Evolutionary conservation across 2,329 filamentous ascomycete species (phyloP), one percentile per base, ranked within the genome.

Genomic region (Dothistroma pini): DNA sequence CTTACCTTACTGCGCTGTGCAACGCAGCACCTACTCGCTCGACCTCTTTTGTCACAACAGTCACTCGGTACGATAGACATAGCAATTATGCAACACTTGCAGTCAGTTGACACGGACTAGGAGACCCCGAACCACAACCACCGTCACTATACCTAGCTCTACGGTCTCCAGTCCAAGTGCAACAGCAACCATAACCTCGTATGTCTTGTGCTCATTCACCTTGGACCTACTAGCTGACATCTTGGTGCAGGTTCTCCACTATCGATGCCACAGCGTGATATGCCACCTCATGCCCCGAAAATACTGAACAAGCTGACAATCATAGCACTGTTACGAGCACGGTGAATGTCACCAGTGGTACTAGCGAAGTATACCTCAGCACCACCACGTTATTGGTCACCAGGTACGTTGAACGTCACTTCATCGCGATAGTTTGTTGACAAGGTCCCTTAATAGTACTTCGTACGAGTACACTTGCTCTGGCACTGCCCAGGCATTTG

Each of bases 321-420:
- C 12, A 31, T 21, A 56, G 54, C n/a, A 56, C 35, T 56, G 54
- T 34, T 6, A 48, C 54, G 38, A 48, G 44, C 54, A 48, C 25
- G 21, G 22, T 22, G 6, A 56, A 21, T 9, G 41, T 56, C 38
- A 56, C 54, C 9, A 34, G 21, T 25, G 53, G 53, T 7, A 55
- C 53, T 7, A 53, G 35, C 12, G 31, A 21, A 32, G 32, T 32
- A 12, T 21, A n/a, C 14, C 48, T 29, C 32, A 51, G 31, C 25
- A 58, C 56, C n/a, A 51, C 29, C 8, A 58, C 56, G 21, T 14
- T 38, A 16, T 51, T 29, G 14, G 38, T 58, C 60, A 65, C 58
- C 22, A 51, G 29, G 48, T 51, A 16, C 10, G 48, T 51, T 6
- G 21, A 2, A 16, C 11, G 21, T 51, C n/a, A 10, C 21, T 51